Conservation (phyloP, 2,329 filamentous ascomycete genomes). For the Colletotrichum chrysophilum region DNA sequence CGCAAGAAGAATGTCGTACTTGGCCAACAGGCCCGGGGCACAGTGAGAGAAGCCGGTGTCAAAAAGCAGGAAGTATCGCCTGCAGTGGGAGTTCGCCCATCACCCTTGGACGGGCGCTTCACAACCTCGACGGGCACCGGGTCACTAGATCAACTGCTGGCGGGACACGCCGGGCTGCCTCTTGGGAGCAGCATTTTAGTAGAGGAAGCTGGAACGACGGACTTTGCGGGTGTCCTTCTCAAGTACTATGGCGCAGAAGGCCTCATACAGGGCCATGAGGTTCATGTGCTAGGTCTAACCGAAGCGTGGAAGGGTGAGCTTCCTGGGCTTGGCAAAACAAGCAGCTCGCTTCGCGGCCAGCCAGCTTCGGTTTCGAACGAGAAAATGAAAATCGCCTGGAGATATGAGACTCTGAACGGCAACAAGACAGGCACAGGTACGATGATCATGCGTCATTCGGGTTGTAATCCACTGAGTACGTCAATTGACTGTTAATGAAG, state of each 20-base stretch:
- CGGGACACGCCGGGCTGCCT: constrained; percentile 84
- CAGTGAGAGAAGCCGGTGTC: constrained; percentile 24
- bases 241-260: constrained; percentile 94
- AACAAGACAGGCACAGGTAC: constrained; percentile 19
- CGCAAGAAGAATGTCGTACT: constrained; percentile 62
- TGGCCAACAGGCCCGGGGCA: constrained; percentile 28
- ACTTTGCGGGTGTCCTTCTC: constrained; percentile 85
- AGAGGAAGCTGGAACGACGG: constrained; percentile 90
- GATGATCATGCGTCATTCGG: background rate
- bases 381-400: constrained; percentile 99
- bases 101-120: constrained; percentile 83
- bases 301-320: constrained; percentile 85
- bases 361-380: constrained; percentile 56
- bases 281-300: constrained; percentile 83
- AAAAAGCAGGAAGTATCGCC: constrained; percentile 40
- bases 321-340: constrained; percentile 67
- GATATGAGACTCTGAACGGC: constrained; percentile 83
- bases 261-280: constrained; percentile 85
- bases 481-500: background rate
- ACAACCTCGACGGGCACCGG: constrained; percentile 91
- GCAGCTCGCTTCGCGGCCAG: constrained; percentile 42
- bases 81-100: constrained; percentile 71
- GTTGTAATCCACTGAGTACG: background rate
- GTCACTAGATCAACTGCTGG: constrained; percentile 83
- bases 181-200: constrained; percentile 82